A percentile compares a stretch with the other conserved stretches of the same genome.
Evolutionary conservation across 192 early-diverging fungal species (phyloP).

Genomic region (Coemansia sp.): DNA sequence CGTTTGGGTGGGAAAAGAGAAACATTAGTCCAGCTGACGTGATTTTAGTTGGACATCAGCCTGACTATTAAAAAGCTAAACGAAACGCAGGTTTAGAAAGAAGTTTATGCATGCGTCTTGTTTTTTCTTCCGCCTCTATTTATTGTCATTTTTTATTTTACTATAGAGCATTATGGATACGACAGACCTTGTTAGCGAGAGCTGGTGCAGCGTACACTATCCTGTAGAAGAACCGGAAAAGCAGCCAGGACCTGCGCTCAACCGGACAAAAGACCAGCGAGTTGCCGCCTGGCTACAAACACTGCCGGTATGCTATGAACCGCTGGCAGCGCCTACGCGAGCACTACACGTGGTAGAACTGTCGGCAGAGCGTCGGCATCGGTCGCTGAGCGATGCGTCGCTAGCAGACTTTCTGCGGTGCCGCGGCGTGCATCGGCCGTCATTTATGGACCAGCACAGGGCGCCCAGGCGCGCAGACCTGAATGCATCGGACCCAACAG

Average conservation of each 20-base stretch:
- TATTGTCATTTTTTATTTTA: background rate
- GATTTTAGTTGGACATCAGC: too few species aligned
- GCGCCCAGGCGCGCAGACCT: background rate
- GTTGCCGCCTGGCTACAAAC: background rate
- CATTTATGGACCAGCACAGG: constrained; percentile 24
- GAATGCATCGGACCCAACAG: background rate
- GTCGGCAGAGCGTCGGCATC: background rate
- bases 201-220: constrained; percentile 32
- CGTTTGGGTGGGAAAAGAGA: background rate
- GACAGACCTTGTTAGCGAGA: constrained; percentile 12
- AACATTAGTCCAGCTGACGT: too few species aligned
- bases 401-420: constrained; percentile 38
- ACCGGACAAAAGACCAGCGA: background rate
- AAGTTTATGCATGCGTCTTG: background rate
- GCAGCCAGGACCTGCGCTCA: background rate
- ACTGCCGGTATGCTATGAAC: constrained; percentile 2
- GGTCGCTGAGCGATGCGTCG: constrained; percentile 30
- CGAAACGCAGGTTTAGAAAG: too few species aligned
- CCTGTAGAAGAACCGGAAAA: background rate
- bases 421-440: constrained; percentile 23
- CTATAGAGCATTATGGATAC: background rate
- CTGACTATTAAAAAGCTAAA: too few species aligned
- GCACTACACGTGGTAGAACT: background rate
- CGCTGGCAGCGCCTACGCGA: background rate
- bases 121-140: background rate